phyloP scores from a whole-genome alignment of 371 early-diverging fungal genomes.

The Syncephalis plumigaleata region DNA sequence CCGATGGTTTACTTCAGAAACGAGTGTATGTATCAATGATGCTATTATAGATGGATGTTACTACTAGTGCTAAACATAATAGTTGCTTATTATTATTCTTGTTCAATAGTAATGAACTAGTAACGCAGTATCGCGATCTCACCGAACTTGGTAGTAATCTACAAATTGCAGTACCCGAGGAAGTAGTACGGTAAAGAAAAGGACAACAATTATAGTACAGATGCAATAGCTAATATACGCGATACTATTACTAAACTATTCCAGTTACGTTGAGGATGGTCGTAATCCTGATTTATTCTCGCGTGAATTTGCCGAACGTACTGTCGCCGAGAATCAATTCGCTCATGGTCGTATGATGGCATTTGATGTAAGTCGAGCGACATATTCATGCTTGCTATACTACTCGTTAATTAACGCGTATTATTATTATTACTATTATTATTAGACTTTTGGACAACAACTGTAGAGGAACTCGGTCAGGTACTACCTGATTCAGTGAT shows the following conservation, averaged over 20 bases:
- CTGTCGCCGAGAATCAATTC: slow-evolving; percentile 62
- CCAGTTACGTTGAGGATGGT: slow-evolving; percentile 43
- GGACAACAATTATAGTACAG: too few relatives aligned
- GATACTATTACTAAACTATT: too few relatives aligned
- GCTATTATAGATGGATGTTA: too few relatives aligned
- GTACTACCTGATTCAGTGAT: too few relatives aligned
- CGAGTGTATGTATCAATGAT: slow-evolving; percentile 29
- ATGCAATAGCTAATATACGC: too few relatives aligned
- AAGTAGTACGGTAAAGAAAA: background rate
- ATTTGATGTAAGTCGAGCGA: slow-evolving; percentile 24
- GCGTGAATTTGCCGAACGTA: slow-evolving; percentile 46
- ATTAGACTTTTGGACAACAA: too few relatives aligned
- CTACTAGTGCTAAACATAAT: too few relatives aligned
- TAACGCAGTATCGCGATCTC: background rate
- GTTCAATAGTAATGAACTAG: background rate
- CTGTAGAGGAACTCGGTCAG: too few relatives aligned
- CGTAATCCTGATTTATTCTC: slow-evolving; percentile 57
- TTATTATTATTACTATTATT: too few relatives aligned
- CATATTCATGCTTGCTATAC: too few relatives aligned
- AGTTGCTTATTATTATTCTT: background rate
- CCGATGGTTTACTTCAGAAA: slow-evolving; percentile 34
- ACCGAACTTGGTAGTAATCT: background rate
- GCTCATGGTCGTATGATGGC: slow-evolving; percentile 57
- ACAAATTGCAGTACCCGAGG: background rate
- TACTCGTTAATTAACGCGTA: too few relatives aligned